phyloP scores from a whole-genome alignment of 129 eudicot genomes.

The Flaveria linearis region DNA sequence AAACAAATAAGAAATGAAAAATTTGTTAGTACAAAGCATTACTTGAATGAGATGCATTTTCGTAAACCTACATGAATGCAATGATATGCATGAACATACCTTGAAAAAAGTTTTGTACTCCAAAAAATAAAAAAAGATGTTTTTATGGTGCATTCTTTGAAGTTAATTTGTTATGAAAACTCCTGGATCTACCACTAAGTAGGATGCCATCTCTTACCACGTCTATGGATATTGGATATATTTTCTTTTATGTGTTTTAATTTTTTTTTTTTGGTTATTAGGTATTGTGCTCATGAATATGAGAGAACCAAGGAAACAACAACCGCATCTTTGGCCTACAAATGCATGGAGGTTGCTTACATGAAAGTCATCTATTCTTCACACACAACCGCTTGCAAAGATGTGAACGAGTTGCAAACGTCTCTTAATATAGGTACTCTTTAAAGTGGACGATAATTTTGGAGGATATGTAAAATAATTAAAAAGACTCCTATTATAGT shows the following conservation, averaged over 20 bases:
- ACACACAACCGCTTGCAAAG: slow-evolving; percentile 62
- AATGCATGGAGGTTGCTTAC: slow-evolving; percentile 93
- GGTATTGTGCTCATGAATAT: slow-evolving; percentile 94
- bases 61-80: too few relatives aligned
- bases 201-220: not conserved
- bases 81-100: too few relatives aligned
- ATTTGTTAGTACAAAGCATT: too few relatives aligned
- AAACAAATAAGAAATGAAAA: too few relatives aligned
- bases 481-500: not conserved
- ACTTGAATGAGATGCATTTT: too few relatives aligned
- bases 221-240: not conserved
- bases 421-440: slow-evolving; percentile 68
- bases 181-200: too few relatives aligned
- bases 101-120: too few relatives aligned
- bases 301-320: slow-evolving; percentile 87
- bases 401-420: slow-evolving; percentile 69
- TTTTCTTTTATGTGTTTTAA: not conserved
- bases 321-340: slow-evolving; percentile 92
- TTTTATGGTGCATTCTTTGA: too few relatives aligned
- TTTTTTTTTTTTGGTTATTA: slow-evolving; percentile 28
- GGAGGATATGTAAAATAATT: not conserved
- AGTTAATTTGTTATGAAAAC: too few relatives aligned
- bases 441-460: not conserved
- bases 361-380: slow-evolving; percentile 80
- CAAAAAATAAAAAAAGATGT: too few relatives aligned